Evolutionary conservation across 495 filamentous ascomycete genomes (phyloP).

Genomic region (Trichodelitschia bisporula): DNA sequence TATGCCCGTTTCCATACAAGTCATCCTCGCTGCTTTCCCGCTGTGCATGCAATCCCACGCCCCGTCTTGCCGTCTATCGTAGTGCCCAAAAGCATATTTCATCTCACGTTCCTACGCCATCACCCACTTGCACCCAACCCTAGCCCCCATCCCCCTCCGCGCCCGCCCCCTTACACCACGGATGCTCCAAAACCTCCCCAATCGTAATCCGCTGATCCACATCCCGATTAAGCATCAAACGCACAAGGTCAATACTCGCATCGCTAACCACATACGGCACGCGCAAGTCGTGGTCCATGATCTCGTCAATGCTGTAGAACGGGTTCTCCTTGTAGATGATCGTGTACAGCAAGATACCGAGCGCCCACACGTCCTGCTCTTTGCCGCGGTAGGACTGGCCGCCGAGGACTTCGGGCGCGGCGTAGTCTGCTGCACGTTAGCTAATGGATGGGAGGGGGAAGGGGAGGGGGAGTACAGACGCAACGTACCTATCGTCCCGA

Average conservation of each 20-base stretch:
- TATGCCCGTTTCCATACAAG: too few species aligned
- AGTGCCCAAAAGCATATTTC: too few species aligned
- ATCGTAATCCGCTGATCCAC: constrained; percentile 62
- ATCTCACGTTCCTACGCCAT: background rate
- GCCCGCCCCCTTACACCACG: constrained; percentile 31
- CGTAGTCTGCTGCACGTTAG: constrained; percentile 44
- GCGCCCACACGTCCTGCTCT: constrained; percentile 94
- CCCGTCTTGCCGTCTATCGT: too few species aligned
- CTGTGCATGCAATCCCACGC: too few species aligned
- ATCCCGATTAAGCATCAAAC: constrained; percentile 75
- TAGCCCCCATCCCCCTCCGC: constrained; percentile 1
- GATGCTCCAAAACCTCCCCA: constrained; percentile 60
- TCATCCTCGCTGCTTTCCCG: too few species aligned
- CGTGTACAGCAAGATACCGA: constrained; percentile 94
- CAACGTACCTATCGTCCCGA: constrained; percentile 81
- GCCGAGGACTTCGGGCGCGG: constrained; percentile 87
- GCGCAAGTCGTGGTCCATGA: constrained; percentile 85
- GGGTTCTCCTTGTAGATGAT: constrained; percentile 99
- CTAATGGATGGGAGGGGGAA: background rate
- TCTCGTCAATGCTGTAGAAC: constrained; percentile 98
- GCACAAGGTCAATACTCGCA: constrained; percentile 69
- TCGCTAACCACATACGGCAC: constrained; percentile 84
- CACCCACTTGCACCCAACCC: background rate
- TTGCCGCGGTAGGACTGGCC: constrained; percentile 84
- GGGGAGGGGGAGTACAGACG: background rate